Conservation (phyloP, 495 filamentous ascomycete genomes). For the Penicillium dipodomyicola region DNA sequence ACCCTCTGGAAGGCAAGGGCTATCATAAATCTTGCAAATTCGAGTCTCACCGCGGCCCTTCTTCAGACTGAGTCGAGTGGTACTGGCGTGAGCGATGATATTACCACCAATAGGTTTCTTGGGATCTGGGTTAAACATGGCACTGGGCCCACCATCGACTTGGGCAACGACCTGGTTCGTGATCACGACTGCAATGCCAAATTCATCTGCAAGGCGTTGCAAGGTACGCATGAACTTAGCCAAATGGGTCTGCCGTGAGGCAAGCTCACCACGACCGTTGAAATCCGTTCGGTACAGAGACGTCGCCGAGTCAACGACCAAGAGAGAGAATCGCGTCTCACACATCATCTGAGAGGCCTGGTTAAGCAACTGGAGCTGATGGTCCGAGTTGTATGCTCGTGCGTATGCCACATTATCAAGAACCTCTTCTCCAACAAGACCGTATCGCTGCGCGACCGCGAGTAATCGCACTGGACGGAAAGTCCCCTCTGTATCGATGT, state of each 20-base stretch:
- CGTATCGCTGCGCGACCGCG: constrained; percentile 88
- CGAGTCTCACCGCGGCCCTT: constrained; percentile 94
- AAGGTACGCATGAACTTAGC: constrained; percentile 97
- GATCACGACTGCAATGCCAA: constrained; percentile 97
- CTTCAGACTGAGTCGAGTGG: constrained; percentile 84
- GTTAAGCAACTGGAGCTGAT: constrained; percentile 90
- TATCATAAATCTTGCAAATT: constrained; percentile 98
- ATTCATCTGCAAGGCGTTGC: constrained; percentile 93
- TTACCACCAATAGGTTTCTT: constrained; percentile 99
- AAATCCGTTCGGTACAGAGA: constrained; percentile 96
- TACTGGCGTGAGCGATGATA: constrained; percentile 96
- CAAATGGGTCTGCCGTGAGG: constrained; percentile 83
- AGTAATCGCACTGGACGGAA: constrained; percentile 90
- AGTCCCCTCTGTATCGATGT: constrained; percentile 97
- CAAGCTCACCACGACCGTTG: constrained; percentile 88
- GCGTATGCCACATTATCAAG: constrained; percentile 98
- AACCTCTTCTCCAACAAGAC: constrained; percentile 92
- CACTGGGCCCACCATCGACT: constrained; percentile 89
- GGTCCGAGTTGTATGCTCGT: constrained; percentile 96
- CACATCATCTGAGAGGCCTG: constrained; percentile 99
- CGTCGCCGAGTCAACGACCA: constrained; percentile 93
- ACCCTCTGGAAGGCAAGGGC: constrained; percentile 91
- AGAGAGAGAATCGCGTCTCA: constrained; percentile 91
- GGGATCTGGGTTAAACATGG: constrained; percentile 98
- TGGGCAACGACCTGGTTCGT: constrained; percentile 98